A percentile compares a stretch with the other conserved stretches of the same genome.
Conservation (phyloP, 345 rosid genomes). For the Eucalyptus grandis region DNA sequence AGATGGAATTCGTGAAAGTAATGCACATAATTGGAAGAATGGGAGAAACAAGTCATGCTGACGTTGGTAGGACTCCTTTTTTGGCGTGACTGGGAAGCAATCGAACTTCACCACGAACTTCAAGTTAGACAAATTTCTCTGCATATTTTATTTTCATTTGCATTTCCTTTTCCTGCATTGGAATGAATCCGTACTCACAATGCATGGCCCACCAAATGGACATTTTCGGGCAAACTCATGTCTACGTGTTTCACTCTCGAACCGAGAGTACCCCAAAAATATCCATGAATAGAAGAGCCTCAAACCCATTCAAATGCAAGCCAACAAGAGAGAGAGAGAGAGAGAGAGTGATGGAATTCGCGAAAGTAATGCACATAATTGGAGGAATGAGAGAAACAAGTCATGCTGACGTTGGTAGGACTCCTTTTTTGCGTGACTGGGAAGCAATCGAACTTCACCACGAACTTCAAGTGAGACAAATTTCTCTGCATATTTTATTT, state of each 20-base stretch:
- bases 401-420: conserved; percentile 3
- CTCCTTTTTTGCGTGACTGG: not conserved
- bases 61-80: not conserved
- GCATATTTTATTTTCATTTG: not conserved
- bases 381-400: conserved; percentile 6
- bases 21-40: conserved; percentile 9
- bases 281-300: not conserved
- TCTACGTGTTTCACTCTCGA: not conserved
- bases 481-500: not conserved
- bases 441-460: not conserved
- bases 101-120: not conserved
- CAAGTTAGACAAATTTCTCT: not conserved
- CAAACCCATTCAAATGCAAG: too few species aligned
- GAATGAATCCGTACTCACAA: not conserved
- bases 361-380: conserved; percentile 9
- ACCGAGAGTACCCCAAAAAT: not conserved
- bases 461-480: not conserved
- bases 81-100: not conserved
- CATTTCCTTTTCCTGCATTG: not conserved
- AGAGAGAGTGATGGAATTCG: not conserved
- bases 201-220: not conserved
- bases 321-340: too few species aligned
- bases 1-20: not conserved
- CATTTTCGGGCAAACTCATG: not conserved
- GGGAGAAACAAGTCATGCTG: conserved; percentile 21